Conservation (phyloP, 176 grass and related monocot genomes). For the Metroxylon sagu region DNA sequence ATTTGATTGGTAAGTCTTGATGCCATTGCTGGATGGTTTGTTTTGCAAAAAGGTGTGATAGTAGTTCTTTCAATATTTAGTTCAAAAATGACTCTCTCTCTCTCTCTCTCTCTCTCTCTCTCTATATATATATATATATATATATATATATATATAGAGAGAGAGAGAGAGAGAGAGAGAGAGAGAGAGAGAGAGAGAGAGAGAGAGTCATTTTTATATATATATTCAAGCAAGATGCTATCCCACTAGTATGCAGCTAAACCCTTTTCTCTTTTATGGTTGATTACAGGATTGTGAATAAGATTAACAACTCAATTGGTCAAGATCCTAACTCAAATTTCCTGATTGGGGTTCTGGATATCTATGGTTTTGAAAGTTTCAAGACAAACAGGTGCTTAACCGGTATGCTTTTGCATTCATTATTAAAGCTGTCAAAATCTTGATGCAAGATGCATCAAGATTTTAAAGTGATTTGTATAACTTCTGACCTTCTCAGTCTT, state of each 20-base stretch:
- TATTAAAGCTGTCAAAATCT: constrained; percentile 18
- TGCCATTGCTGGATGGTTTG: not conserved
- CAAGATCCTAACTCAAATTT: constrained; percentile 87
- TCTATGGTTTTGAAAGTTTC: constrained; percentile 99
- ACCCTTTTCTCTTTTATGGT: no score
- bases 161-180: no score
- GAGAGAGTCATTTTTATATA: no score
- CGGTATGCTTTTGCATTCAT: constrained; percentile 73
- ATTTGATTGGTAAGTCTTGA: constrained; percentile 83
- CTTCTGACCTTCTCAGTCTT: no score
- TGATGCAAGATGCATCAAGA: no score
- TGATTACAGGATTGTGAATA: constrained; percentile 80
- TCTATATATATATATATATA: not conserved
- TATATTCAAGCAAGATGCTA: no score
- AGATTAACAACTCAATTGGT: constrained; percentile 91
- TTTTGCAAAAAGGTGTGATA: no score
- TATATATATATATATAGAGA: no score
- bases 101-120: constrained; percentile 4
- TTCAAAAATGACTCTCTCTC: constrained; percentile 2
- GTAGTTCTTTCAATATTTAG: no score
- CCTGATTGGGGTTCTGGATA: constrained; percentile 94
- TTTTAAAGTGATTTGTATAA: no score
- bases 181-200: no score
- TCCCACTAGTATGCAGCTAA: no score
- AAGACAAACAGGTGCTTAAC: constrained; percentile 99